A percentile compares a stretch with the other conserved stretches of the same genome.
Evolutionary conservation across 352 stramenopile genomes (phyloP).

Genomic region (Globisporangium paroecandrum): DNA sequence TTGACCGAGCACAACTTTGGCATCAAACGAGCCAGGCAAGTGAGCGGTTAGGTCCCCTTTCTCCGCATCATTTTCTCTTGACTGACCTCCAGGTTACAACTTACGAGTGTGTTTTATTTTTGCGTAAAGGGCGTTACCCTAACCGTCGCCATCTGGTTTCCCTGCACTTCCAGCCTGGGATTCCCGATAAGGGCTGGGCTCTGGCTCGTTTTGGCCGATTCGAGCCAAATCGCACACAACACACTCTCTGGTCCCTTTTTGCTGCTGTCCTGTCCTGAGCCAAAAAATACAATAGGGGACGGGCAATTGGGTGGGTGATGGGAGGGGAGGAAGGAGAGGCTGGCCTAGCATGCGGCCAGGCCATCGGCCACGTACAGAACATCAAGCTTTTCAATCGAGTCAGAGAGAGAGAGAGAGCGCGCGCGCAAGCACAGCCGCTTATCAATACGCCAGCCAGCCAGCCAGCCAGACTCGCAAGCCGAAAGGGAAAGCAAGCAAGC

Average conservation of each 20-base stretch:
- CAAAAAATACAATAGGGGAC: not conserved
- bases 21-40: not conserved
- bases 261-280: not conserved
- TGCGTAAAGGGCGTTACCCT: not conserved
- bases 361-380: not conserved
- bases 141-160: not conserved
- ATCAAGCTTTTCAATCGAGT: constrained; percentile 9
- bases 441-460: constrained; percentile 4
- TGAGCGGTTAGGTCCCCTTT: no score
- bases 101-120: not conserved
- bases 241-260: not conserved
- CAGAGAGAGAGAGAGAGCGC: constrained; percentile 4
- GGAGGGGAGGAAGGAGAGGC: not conserved
- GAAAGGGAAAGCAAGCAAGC: not conserved
- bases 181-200: not conserved
- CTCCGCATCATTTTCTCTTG: no score
- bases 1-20: not conserved
- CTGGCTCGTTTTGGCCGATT: not conserved
- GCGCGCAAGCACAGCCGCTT: not conserved
- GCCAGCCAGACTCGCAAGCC: not conserved
- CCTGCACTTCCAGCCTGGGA: not conserved
- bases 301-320: not conserved
- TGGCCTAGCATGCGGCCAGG: constrained; percentile 2
- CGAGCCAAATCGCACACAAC: not conserved
- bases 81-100: no score